Base-by-base conservation (phyloP, 2,329 filamentous ascomycete genomes). In the Fonsecaea erecta region DNA sequence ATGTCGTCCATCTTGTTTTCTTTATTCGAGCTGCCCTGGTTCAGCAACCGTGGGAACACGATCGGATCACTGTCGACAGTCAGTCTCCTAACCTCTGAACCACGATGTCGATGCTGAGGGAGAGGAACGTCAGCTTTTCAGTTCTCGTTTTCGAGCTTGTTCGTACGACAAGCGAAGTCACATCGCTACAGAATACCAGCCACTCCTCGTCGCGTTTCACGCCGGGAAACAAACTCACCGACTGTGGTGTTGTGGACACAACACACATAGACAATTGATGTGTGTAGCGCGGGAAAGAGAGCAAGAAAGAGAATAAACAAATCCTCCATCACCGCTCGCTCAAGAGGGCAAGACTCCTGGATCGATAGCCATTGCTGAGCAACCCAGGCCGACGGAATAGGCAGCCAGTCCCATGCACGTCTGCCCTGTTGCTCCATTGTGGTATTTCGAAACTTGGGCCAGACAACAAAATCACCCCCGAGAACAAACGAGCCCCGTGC, bases 191-290 rank as follows among this genome's bases (percentile, higher is more conserved):
- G n/a, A n/a, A n/a, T n/a, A n/a, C n/a, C n/a, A n/a, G n/a, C n/a
- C n/a, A n/a, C n/a, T n/a, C n/a, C n/a, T n/a, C n/a, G n/a, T n/a
- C n/a, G n/a, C n/a, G n/a, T n/a, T n/a, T n/a, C n/a, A n/a, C n/a
- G n/a, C n/a, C n/a, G n/a, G n/a, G n/a, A n/a, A n/a, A n/a, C n/a
- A n/a, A n/a, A 30, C 28, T 8, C 28, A 30, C 9, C 21, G 57
- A 60, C 57, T 30, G 3, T 8, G 9, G 32, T n/a, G 9, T 30
- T 56, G 26, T 40, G 32, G 40, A 62, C 59, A 62, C 14, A 8
- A 6, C 12, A 16, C 51, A n/a, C n/a, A n/a, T n/a, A 52, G 24
- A 16, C 3, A 7, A 7, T 32, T 52, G 51, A 28, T 18, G 18
- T 28, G 28, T 52, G 16, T n/a, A 59, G 26, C 28, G 28, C 3